These are phyloP conservation scores for Paxillus ammoniavirescens DNA, from an alignment of 768 basidiomycete genomes.

Conservation along the genomic window DNA sequence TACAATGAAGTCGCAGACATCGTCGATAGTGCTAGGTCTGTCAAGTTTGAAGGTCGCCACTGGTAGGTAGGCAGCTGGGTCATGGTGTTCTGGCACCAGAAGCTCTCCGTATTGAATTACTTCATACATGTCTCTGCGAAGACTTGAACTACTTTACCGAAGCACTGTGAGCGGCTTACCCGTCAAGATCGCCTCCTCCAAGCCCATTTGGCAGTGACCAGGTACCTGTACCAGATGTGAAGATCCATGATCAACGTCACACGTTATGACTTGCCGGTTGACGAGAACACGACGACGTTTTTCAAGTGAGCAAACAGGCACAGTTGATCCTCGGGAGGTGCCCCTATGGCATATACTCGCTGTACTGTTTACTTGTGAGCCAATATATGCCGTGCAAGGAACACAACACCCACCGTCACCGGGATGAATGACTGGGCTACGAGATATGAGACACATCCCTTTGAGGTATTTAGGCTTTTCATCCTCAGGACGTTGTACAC, in stretches of 20 bases:
- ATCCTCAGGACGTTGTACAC: slow-evolving; percentile 53
- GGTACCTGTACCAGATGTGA: slow-evolving; percentile 36
- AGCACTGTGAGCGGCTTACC: slow-evolving; percentile 40
- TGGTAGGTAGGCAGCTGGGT: slow-evolving; percentile 50
- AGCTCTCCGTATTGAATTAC: slow-evolving; percentile 56
- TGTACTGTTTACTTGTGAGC: slow-evolving; percentile 46
- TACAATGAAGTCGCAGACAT: slow-evolving; percentile 78
- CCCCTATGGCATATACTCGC: slow-evolving; percentile 68
- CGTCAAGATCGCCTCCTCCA: slow-evolving; percentile 79
- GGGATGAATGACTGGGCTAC: slow-evolving; percentile 74
- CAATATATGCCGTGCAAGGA: neutral
- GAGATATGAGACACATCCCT: slow-evolving; percentile 61
- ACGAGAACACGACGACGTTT: slow-evolving; percentile 73
- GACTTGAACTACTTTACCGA: neutral
- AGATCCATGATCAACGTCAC: neutral
- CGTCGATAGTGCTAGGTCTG: slow-evolving; percentile 56
- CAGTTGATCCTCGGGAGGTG: slow-evolving; percentile 53
- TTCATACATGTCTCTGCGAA: slow-evolving; percentile 60
- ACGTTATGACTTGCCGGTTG: slow-evolving; percentile 43
- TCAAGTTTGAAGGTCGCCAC: slow-evolving; percentile 36
- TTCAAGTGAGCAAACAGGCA: slow-evolving; percentile 60
- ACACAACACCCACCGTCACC: slow-evolving; percentile 56
- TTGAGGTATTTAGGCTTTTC: slow-evolving; percentile 52
- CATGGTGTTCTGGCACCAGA: slow-evolving; percentile 49
- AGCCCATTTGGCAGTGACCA: slow-evolving; percentile 69